These are phyloP conservation scores for Cyclospora cayetanensis DNA, from an alignment of 169 alveolate genomes.

Conservation along the genomic window DNA sequence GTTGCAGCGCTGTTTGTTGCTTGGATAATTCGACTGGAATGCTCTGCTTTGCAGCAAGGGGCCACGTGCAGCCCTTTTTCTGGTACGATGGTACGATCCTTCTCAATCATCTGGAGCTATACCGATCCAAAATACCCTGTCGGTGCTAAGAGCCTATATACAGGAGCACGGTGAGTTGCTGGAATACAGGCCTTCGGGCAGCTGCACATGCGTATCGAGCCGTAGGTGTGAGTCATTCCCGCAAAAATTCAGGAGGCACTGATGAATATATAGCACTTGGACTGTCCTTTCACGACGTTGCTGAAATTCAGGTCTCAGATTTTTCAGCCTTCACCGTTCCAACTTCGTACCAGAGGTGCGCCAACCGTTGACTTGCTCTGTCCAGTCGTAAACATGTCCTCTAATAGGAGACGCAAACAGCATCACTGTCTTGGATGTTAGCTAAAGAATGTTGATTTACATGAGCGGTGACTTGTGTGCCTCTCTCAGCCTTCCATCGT, in stretches of 20 bases:
- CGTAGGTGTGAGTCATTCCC: background rate
- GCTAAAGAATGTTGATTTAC: too few relatives aligned
- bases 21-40: background rate
- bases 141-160: background rate
- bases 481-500: background rate
- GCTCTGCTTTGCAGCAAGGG: constrained; percentile 35
- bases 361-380: too few relatives aligned
- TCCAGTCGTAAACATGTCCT: too few relatives aligned
- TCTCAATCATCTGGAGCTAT: background rate
- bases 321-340: background rate
- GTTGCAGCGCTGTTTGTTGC: background rate
- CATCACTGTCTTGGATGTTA: too few relatives aligned
- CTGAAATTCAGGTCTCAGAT: background rate
- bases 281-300: too few relatives aligned
- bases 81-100: constrained; percentile 49
- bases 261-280: too few relatives aligned
- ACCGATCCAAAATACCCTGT: background rate
- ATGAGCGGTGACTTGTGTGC: background rate
- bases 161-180: background rate
- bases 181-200: too few relatives aligned
- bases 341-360: constrained; percentile 49
- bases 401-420: too few relatives aligned
- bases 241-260: background rate
- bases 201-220: background rate
- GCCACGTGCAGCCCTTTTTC: background rate